A percentile compares a stretch with the other conserved stretches of the same genome.
These are phyloP conservation scores for Pichia thaimueangensis DNA, from an alignment of 805 yeast species.

Conservation along the genomic window DNA sequence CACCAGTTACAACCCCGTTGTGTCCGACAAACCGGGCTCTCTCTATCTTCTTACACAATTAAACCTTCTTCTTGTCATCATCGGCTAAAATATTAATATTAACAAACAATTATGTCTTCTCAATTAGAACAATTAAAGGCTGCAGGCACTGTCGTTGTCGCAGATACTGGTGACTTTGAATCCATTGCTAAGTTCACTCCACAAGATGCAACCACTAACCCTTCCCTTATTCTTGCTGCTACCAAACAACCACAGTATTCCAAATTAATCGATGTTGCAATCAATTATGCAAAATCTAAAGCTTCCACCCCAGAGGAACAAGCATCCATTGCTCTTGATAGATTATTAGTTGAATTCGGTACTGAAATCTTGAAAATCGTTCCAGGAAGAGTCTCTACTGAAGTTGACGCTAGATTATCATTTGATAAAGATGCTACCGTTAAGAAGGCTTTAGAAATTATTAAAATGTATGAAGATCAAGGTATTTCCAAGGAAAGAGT, in stretches of 20 bases:
- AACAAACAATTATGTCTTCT: conserved; percentile 54
- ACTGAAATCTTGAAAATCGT: conserved; percentile 85
- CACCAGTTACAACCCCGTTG: too few species aligned
- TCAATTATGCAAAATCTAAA: conserved; percentile 70
- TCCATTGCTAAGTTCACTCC: conserved; percentile 97
- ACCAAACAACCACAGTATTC: conserved; percentile 86
- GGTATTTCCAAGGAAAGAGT: conserved; percentile 89
- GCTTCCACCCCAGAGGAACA: conserved; percentile 56
- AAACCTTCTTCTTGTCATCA: too few species aligned
- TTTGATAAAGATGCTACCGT: conserved; percentile 92
- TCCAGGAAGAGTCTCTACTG: conserved; percentile 99
- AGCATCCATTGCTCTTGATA: conserved; percentile 81
- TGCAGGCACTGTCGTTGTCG: conserved; percentile 92
- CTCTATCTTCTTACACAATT: too few species aligned
- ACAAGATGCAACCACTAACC: conserved; percentile 99
- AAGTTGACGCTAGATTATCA: conserved; percentile 97
- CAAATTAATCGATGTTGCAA: conserved; percentile 83
- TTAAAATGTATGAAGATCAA: conserved; percentile 72
- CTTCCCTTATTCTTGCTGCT: conserved; percentile 95
- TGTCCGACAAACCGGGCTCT: too few species aligned
- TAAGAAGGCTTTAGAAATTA: conserved; percentile 88
- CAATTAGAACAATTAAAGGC: conserved; percentile 92
- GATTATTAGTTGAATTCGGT: conserved; percentile 94
- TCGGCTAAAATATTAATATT: too few species aligned
- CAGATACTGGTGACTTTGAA: conserved; percentile 99